Evolutionary conservation across 768 basidiomycete genomes (phyloP), one percentile per base, ranked within the genome.

Genomic region (Pulveroboletus ravenelii): DNA sequence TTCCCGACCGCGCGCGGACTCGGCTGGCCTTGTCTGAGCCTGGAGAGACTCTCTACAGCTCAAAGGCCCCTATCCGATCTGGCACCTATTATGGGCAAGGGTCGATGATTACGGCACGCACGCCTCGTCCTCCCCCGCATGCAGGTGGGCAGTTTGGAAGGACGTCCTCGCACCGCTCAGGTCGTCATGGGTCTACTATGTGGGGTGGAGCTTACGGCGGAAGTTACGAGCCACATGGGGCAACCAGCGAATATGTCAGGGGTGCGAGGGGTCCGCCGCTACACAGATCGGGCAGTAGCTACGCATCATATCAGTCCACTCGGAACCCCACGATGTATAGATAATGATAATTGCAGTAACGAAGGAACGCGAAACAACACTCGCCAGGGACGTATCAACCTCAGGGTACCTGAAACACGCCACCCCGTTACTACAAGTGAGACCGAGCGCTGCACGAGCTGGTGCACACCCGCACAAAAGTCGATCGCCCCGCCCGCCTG

Each of bases 1-100:
- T 20, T 15, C 52, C 54, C 0, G 41, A 58, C 14, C 56, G 55
- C 8, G 58, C 48, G 18, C 53, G 37, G 5, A 54, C 47, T 5
- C 46, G 63, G 25, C 29, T 48, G 13, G 38, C 41, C 13, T 45
- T 54, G 25, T 35, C 50, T 12, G 7, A 45, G 0, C 49, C 55
- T 2, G 43, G 47, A 17, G 51, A 50, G 6, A 29, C 18, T 1
- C 35, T 38, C 5, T 20, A 57, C 17, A 41, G 32, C 23, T 17
- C 17, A 7, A 10, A 39, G 6, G 9, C 41, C 35, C 47, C 30
- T 43, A 27, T 34, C 1, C 6, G 15, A 2, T 5, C 41, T 10
- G 18, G 36, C 3, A 6, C 29, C 14, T n/a, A 46, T 14, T 3
- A 8, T 29, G 18, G 4, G 9, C 30, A 35, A 20, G 25, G n/a